A percentile compares a stretch with the other conserved stretches of the same genome.
Evolutionary conservation across 2,329 filamentous ascomycete genomes (phyloP).

Genomic region (Colletotrichum agaves): DNA sequence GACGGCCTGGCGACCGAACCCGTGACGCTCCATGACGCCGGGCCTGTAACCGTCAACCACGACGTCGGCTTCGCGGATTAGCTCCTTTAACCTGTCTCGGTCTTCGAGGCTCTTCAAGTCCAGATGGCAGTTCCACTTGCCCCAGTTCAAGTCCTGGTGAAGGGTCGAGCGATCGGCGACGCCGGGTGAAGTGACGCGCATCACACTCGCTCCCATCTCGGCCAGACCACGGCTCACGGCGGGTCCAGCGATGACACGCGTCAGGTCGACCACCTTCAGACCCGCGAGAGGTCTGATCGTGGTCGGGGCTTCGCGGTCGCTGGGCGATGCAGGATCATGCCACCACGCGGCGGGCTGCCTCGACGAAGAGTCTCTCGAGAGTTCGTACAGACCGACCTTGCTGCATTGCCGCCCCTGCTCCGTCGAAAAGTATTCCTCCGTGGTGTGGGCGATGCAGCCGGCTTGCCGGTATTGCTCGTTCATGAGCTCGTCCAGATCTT

Average conservation of each 20-base stretch:
- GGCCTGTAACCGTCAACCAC: slow-evolving; percentile 62
- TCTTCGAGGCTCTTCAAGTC: slow-evolving; percentile 48
- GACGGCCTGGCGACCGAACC: slow-evolving; percentile 53
- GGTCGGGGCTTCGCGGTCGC: neutral
- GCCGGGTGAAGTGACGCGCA: slow-evolving; percentile 53
- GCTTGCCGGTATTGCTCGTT: slow-evolving; percentile 42
- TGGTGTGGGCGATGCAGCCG: slow-evolving; percentile 42
- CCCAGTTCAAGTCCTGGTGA: slow-evolving; percentile 59
- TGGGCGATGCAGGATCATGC: neutral
- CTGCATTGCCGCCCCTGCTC: slow-evolving; percentile 42
- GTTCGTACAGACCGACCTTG: slow-evolving; percentile 39
- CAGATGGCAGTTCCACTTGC: slow-evolving; percentile 58
- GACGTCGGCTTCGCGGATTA: slow-evolving; percentile 60
- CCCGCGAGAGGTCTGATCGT: slow-evolving; percentile 55
- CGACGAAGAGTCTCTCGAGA: slow-evolving; percentile 9
- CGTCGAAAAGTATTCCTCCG: slow-evolving; percentile 41
- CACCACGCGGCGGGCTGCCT: slow-evolving; percentile 47
- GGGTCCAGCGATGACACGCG: slow-evolving; percentile 60
- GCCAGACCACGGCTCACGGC: slow-evolving; percentile 54
- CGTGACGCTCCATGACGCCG: slow-evolving; percentile 56
- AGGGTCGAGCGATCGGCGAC: slow-evolving; percentile 52
- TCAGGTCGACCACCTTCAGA: slow-evolving; percentile 59
- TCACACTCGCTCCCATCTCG: slow-evolving; percentile 57
- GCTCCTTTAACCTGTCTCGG: slow-evolving; percentile 36
- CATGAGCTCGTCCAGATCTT: slow-evolving; percentile 38